A percentile compares a stretch with the other conserved stretches of the same genome.
phyloP scores from a whole-genome alignment of 2,329 filamentous ascomycete genomes.

The Alternaria postmessia region DNA sequence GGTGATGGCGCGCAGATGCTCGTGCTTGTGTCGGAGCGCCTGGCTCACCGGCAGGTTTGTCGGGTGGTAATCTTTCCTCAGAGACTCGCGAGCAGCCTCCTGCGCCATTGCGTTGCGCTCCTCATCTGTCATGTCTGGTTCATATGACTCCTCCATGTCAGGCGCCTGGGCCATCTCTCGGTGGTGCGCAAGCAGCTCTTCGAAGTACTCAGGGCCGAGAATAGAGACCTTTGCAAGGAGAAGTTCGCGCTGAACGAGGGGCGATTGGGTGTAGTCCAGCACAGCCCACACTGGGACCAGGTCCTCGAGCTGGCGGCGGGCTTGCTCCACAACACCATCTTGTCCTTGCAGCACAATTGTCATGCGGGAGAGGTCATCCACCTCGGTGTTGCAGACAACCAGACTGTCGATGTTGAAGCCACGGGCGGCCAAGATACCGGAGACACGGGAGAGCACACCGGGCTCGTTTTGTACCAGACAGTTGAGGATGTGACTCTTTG shows the following conservation, averaged over 20 bases:
- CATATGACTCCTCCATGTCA: constrained; percentile 33
- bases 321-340: constrained; percentile 97
- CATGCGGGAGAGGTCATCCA: constrained; percentile 96
- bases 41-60: constrained; percentile 85
- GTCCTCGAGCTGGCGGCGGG: constrained; percentile 92
- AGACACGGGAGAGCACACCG: constrained; percentile 94
- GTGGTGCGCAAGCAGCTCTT: constrained; percentile 94
- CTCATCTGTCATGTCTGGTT: constrained; percentile 39
- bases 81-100: constrained; percentile 51
- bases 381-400: constrained; percentile 97
- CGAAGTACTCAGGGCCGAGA: constrained; percentile 96
- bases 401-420: constrained; percentile 99
- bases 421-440: constrained; percentile 91
- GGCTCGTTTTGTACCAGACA: constrained; percentile 99
- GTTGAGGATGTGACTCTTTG: constrained; percentile 96
- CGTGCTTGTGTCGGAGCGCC: constrained; percentile 94
- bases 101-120: constrained; percentile 43
- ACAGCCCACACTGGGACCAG: constrained; percentile 98
- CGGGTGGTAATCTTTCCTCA: constrained; percentile 80
- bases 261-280: constrained; percentile 90
- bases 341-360: constrained; percentile 97
- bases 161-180: constrained; percentile 77
- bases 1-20: constrained; percentile 95
- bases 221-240: constrained; percentile 97
- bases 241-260: constrained; percentile 93